Percentiles rank a stretch among this genome's conserved stretches.
Conservation (phyloP, 2,329 filamentous ascomycete species). For the Ampelomyces quisqualis region DNA sequence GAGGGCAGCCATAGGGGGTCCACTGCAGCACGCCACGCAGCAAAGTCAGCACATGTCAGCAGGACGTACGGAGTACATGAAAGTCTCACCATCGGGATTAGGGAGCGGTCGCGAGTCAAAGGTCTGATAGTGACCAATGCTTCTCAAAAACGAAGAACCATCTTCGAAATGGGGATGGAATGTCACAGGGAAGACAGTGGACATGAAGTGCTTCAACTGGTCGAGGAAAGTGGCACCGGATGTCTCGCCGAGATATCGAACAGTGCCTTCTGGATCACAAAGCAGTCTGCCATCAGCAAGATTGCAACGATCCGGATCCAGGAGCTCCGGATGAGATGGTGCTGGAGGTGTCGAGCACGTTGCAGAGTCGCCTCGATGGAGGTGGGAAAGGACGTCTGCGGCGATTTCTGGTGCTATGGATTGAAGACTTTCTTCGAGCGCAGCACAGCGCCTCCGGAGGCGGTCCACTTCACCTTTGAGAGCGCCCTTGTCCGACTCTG, state of each 20-base stretch:
- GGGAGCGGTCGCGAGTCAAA: constrained; percentile 31
- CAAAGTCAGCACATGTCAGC: background rate
- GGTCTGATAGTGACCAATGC: constrained; percentile 30
- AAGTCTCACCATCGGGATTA: constrained; percentile 19
- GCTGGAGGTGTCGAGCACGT: constrained; percentile 7
- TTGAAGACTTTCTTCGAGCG: constrained; percentile 20
- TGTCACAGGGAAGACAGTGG: constrained; percentile 21
- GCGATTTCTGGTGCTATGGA: constrained; percentile 17
- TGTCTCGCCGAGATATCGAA: constrained; percentile 26
- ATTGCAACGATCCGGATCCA: constrained; percentile 14
- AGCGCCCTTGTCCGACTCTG: constrained; percentile 19
- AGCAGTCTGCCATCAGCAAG: constrained; percentile 21
- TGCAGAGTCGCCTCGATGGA: constrained; percentile 11
- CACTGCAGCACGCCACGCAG: constrained; percentile 3
- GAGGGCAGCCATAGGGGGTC: constrained; percentile 30
- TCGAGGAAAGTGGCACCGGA: constrained; percentile 32
- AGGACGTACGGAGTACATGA: background rate
- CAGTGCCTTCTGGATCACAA: constrained; percentile 17
- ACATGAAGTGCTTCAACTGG: constrained; percentile 29
- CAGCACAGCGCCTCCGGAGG: constrained; percentile 22
- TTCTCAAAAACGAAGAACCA: constrained; percentile 22
- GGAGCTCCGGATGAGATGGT: constrained; percentile 9
- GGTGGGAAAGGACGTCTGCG: constrained; percentile 14
- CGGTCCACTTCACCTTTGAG: constrained; percentile 27
- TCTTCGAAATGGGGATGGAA: constrained; percentile 18